Base-by-base conservation (phyloP, 768 basidiomycete species). In the Exsudoporus frostii region DNA sequence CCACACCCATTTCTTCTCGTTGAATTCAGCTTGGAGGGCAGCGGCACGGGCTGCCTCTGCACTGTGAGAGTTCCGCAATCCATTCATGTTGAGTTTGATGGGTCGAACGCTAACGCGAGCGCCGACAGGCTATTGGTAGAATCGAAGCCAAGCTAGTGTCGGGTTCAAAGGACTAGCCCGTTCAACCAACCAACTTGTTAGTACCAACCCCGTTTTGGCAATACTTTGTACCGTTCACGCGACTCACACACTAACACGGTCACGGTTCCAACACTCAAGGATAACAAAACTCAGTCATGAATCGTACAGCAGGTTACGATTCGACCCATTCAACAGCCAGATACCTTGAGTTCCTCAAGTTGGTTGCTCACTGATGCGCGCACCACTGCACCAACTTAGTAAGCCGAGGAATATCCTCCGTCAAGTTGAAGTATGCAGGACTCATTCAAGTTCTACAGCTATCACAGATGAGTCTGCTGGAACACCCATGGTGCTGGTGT, bases 1-100 rank as follows among this genome's bases (percentile, higher is more conserved):
- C 96, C 96, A 98, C 7, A 98, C 93, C 90, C 95, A 96, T 76
- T 87, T 91, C 86, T 95, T 97, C 79, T 93, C 92, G 68, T 93
- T 95, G 72, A 94, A 96, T 71, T 95, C 92, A 10, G 92, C 92
- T 67, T 94, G 91, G n/a, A 87, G 82, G 19, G 92, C 93, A 20
- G 92, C 92, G 17, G 85, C 86, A 49, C 86, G 78, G 8, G 92
- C 89, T 37, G 86, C 87, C 69, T 93, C 92, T 42, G 77, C 78
- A 56, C 74, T 79, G 53, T 78, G 79, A 38, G 82, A 79, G 45
- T 68, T 73, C 39, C 76, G 73, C 55, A 17, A 10, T n/a, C n/a
- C 9, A 76, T 30, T 30, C 29, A 30, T 30, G 29, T 7, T 34
- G 50, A 42, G n/a, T 46, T n/a, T 14, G n/a, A 27, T 24, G 30